Percentiles rank a stretch among this genome's conserved stretches.
Conservation (phyloP, 306 rosid species). For the Acacia crassicarpa region DNA sequence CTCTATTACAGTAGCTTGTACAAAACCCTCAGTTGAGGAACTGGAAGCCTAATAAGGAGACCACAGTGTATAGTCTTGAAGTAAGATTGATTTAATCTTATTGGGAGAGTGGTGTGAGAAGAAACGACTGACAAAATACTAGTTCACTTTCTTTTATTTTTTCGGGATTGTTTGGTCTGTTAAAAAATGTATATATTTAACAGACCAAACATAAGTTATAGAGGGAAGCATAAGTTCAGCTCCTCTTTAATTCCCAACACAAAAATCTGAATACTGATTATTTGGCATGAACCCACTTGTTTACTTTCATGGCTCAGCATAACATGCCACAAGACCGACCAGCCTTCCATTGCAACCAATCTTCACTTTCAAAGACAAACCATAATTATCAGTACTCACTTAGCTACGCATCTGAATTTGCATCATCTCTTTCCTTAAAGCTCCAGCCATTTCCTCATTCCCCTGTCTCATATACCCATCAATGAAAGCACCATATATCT, state of each 20-base stretch:
- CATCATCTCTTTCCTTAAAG: constrained; percentile 66
- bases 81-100: not conserved
- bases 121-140: not conserved
- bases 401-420: constrained; percentile 37
- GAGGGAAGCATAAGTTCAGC: not conserved
- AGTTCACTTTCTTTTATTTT: not conserved
- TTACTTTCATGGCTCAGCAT: not conserved
- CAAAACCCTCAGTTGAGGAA: not conserved
- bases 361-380: constrained; percentile 16
- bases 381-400: not conserved
- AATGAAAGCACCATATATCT: constrained; percentile 63
- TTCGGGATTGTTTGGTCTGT: not conserved
- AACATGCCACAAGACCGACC: not conserved
- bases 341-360: not conserved
- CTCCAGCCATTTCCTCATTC: constrained; percentile 57
- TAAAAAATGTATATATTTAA: not conserved
- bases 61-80: not conserved
- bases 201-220: no score
- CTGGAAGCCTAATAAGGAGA: not conserved
- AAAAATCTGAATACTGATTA: not conserved
- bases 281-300: not conserved
- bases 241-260: not conserved
- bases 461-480: constrained; percentile 58
- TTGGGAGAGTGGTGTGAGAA: not conserved
- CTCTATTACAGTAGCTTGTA: not conserved